Base-by-base conservation (phyloP, 2,329 filamentous ascomycete genomes). In the Nannizziopsis arthrosporioides region DNA sequence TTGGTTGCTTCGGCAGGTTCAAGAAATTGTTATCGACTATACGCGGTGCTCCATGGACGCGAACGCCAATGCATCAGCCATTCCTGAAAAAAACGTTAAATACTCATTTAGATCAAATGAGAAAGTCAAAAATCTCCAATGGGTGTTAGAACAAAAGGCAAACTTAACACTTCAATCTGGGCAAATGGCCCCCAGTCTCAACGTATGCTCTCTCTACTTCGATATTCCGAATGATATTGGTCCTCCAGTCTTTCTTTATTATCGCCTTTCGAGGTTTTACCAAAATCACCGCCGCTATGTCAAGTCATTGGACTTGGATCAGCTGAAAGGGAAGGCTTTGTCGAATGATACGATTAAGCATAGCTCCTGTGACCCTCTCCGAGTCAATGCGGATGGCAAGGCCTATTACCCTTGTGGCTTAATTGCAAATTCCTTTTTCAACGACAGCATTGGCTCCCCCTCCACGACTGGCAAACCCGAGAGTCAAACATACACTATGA, bases 241-340 rank as follows among this genome's bases (percentile, higher is more conserved):
- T 2, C 78, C 88, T 1, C 88, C 90, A 0, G 85, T 98, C 9
- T 77, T 90, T 52, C 80, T 96, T 67, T 98, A 95, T 72, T 98
- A 98, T 68, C 84, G 84, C 57, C 80, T 98, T 54, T 90, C 87
- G 50, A 94, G 96, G 69, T 98, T 98, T 71, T 96, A 96, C 72
- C 92, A 98, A 68, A 98, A 98, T 64, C 92, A 98, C 64, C 84
- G 92, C 55, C 82, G 90, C 66, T 98, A 98, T 58, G 92, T 95
- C 52, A 85, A 87, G 62, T 94, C 86, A 1, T 84, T 94, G 59
- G 84, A 89, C 61, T 76, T 82, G 49, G 74, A 85, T 45, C 92
- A 98, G 67, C 73, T 98, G 46, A 84, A 82, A 55, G 92, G 89
- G 40, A 72, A 80, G 5, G 74, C 73, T 9, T 75, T 84, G 14